These are phyloP conservation scores for Syzygium aromaticum DNA, from an alignment of 345 rosid species.

Conservation along the genomic window DNA sequence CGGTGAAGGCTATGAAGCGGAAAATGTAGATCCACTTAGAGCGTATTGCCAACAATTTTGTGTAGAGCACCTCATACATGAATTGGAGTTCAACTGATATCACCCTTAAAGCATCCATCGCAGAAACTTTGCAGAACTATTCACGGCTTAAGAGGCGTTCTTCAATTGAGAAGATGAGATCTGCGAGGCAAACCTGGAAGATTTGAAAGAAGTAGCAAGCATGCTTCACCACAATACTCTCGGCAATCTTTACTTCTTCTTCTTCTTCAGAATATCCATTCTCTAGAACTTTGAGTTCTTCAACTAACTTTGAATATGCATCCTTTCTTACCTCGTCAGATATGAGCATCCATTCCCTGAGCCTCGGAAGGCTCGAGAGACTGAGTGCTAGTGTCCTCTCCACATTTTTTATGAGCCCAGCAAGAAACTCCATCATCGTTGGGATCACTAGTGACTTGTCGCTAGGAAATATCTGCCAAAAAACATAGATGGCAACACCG, in stretches of 20 bases:
- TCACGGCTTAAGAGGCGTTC: fast-evolving
- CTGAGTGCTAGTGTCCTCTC: not conserved
- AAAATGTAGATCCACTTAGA: not conserved
- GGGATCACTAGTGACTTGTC: not conserved
- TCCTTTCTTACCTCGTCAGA: no score
- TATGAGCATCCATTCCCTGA: not conserved
- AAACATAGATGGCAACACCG: not conserved
- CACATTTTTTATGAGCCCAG: not conserved
- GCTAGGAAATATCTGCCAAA: fast-evolving
- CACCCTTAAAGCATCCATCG: not conserved
- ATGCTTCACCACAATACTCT: not conserved
- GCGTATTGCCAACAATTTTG: fast-evolving
- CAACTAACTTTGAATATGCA: no score
- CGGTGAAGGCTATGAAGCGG: not conserved
- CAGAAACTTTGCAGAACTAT: not conserved
- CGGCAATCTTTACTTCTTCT: not conserved
- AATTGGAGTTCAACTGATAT: not conserved
- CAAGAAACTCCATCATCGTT: not conserved
- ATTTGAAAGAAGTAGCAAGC: not conserved
- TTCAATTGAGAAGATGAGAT: fast-evolving
- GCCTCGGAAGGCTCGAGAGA: not conserved
- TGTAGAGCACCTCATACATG: not conserved
- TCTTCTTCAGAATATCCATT: not conserved
- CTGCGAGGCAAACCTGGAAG: fast-evolving
- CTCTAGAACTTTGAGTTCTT: not conserved